Evolutionary conservation across 1,284 basidiomycete species (phyloP).

Genomic region (Pseudozyma flocculosa): DNA sequence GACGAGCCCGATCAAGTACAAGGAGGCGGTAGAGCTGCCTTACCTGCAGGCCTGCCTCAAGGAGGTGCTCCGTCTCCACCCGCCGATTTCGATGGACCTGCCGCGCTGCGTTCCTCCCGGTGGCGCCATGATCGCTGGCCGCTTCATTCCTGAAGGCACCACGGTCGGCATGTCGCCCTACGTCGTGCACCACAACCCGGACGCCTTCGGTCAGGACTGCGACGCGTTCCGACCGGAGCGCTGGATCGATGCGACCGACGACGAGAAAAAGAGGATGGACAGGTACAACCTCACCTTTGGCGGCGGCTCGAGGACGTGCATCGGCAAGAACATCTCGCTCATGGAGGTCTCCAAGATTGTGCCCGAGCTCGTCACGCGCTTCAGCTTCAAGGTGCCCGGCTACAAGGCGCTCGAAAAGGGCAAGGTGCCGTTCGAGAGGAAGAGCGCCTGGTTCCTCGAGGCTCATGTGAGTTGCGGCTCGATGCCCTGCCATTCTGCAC

Average conservation of each 20-base stretch:
- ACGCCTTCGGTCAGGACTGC: conserved; percentile 44
- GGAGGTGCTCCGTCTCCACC: conserved; percentile 53
- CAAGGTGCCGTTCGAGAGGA: conserved; percentile 20
- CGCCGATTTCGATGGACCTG: conserved; percentile 52
- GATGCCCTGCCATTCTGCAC: no score
- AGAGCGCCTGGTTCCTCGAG: conserved; percentile 32
- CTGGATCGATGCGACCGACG: conserved; percentile 44
- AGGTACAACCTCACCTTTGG: conserved; percentile 41
- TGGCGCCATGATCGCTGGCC: conserved; percentile 44
- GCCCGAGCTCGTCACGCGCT: conserved; percentile 40
- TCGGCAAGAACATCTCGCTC: conserved; percentile 50
- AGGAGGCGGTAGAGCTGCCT: conserved; percentile 35
- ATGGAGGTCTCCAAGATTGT: conserved; percentile 51
- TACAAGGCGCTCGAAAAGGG: conserved; percentile 2
- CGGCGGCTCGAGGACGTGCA: conserved; percentile 43
- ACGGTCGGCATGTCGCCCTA: conserved; percentile 49
- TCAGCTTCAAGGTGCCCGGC: conserved; percentile 27
- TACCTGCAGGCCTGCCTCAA: conserved; percentile 55
- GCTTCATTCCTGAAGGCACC: conserved; percentile 42
- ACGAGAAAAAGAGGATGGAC: conserved; percentile 28
- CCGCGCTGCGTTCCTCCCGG: conserved; percentile 48
- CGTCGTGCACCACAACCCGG: conserved; percentile 41
- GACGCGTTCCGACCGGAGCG: conserved; percentile 45
- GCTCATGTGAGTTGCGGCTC: conserved; percentile 19
- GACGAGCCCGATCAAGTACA: conserved; percentile 40